Base-by-base conservation (phyloP, 768 basidiomycete genomes). In the Lactarius vividus region DNA sequence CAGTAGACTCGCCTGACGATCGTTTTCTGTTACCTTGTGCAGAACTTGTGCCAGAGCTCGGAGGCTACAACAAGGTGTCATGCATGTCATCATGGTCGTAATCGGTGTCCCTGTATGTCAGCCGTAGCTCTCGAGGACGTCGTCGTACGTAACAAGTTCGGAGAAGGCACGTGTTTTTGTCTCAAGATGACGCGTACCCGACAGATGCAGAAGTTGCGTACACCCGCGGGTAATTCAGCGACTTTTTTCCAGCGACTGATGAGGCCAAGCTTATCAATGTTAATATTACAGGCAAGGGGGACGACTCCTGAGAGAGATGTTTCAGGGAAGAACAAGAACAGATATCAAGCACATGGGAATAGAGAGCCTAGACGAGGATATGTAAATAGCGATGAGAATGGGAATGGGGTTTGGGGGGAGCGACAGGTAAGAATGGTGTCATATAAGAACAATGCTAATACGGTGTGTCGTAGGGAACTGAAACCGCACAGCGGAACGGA, bases 341-440 rank as follows among this genome's bases (percentile, higher is more conserved):
- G 49, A 52, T 52, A 26, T 52, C 49, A 52, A 52, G 23, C 23
- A 52, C 49, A 52, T 52, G 49, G 49, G 49, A 52, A 52, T 52
- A 52, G 49, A 26, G 13, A 52, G 2, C 49, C 49, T 52, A 13
- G 11, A 49, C 23, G 46, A 49, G 46, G 46, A 49, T 52, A 52
- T 52, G 26, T 52, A 52, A 7, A 52, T 52, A 52, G 49, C 26
- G 26, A 26, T 2, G 49, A 5, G 46, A 49, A 23, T 46, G n/a
- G n/a, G n/a, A 46, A 49, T 49, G 49, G 49, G 5, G 26, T 26
- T 52, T 28, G 49, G 49, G 49, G n/a, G 49, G 49, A 49, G 46
- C 23, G 49, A 52, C 13, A 52, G 49, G 26, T 52, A n/a, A 26
- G 49, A 52, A 26, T 52, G 49, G 49, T 26, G 49, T 26, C 49